A percentile compares a stretch with the other conserved stretches of the same genome.
These are phyloP conservation scores for Acacia crassicarpa DNA, from an alignment of 306 rosid genomes.

Conservation along the genomic window DNA sequence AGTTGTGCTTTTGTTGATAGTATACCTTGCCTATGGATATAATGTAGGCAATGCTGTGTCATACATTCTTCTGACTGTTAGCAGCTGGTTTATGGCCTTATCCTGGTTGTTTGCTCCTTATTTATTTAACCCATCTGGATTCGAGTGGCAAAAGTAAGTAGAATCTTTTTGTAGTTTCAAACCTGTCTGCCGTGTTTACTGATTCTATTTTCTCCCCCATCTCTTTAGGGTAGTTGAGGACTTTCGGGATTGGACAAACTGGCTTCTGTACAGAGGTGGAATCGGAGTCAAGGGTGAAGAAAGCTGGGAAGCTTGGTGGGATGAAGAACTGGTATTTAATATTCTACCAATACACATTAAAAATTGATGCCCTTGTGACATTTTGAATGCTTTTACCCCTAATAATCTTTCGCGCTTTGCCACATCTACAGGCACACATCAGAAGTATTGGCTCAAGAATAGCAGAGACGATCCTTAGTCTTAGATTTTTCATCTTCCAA, in stretches of 20 bases:
- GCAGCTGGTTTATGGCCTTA: conserved; percentile 98
- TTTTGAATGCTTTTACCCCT: neutral
- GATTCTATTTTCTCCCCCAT: conserved; percentile 23
- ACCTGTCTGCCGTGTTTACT: conserved; percentile 14
- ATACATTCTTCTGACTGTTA: conserved; percentile 77
- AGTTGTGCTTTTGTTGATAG: conserved; percentile 78
- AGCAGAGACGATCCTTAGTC: conserved; percentile 79
- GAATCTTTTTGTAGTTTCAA: neutral
- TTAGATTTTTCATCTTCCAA: conserved; percentile 92
- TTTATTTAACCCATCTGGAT: conserved; percentile 93
- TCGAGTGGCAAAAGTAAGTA: conserved; percentile 99
- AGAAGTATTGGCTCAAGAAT: conserved; percentile 73
- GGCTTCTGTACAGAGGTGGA: conserved; percentile 95
- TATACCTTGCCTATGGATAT: conserved; percentile 84
- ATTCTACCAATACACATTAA: conserved; percentile 6
- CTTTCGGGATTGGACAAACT: conserved; percentile 95
- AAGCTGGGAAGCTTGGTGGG: conserved; percentile 99
- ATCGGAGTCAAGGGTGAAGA: conserved; percentile 97
- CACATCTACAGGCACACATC: conserved; percentile 68
- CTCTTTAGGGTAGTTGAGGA: conserved; percentile 76
- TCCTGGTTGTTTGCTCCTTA: conserved; percentile 99
- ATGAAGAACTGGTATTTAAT: conserved; percentile 84
- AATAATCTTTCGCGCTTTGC: neutral
- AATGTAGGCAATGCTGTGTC: conserved; percentile 56
- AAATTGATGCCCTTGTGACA: neutral